phyloP scores from a whole-genome alignment of 2,329 filamentous ascomycete species.

The Aspergillus cejpii region DNA sequence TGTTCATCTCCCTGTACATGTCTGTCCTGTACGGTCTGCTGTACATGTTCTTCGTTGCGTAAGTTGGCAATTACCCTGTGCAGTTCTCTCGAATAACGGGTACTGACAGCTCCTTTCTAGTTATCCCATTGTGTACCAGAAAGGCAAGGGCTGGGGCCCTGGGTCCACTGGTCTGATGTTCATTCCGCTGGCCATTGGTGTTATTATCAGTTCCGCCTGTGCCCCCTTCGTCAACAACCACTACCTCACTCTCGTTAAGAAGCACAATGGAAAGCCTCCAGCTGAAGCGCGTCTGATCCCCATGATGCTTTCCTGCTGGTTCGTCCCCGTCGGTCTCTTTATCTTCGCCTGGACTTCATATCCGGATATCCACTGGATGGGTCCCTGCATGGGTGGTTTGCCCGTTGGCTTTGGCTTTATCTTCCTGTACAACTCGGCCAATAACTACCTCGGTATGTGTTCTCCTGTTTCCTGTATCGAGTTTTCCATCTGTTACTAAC shows the following conservation, averaged over 20 bases:
- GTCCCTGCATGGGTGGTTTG: constrained; percentile 63
- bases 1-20: constrained; percentile 81
- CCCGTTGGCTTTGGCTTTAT: constrained; percentile 75
- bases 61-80: constrained; percentile 42
- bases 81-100: background rate
- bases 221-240: constrained; percentile 72
- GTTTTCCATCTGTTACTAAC: constrained; percentile 9
- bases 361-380: constrained; percentile 58
- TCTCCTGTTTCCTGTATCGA: background rate
- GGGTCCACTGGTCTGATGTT: constrained; percentile 78
- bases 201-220: constrained; percentile 59
- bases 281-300: constrained; percentile 73
- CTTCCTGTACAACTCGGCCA: constrained; percentile 73
- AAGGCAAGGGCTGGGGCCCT: constrained; percentile 70
- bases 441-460: constrained; percentile 57
- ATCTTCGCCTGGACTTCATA: constrained; percentile 67
- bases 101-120: constrained; percentile 18
- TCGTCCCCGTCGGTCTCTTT: constrained; percentile 60
- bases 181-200: constrained; percentile 72
- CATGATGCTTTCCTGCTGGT: constrained; percentile 74
- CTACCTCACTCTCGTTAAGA: constrained; percentile 59
- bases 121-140: constrained; percentile 60
- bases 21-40: constrained; percentile 56
- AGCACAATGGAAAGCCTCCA: constrained; percentile 65
- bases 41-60: constrained; percentile 49